Percentiles rank a stretch among this genome's conserved stretches.
Conservation (phyloP, 148 eudicot genomes). For the Fagopyrum esculentum region DNA sequence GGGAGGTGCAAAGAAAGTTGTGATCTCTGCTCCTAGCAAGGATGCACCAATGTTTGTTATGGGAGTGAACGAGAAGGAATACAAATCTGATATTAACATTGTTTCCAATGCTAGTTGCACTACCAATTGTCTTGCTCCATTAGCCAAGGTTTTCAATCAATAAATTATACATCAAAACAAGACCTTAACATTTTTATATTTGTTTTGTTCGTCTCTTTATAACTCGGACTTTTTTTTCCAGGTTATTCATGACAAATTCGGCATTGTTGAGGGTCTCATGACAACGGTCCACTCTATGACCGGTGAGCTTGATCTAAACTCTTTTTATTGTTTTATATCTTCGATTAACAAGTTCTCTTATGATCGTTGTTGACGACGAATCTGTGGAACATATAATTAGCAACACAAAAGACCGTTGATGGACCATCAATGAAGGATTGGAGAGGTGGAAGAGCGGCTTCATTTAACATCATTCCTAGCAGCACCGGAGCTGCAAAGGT, state of each 20-base stretch:
- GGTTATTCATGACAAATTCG: constrained; percentile 54
- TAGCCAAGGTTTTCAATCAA: constrained; percentile 36
- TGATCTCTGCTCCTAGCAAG: constrained; percentile 64
- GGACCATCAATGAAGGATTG: constrained; percentile 72
- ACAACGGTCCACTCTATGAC: constrained; percentile 69
- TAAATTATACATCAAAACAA: no score
- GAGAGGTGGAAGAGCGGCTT: constrained; percentile 81
- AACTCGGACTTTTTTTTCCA: no score
- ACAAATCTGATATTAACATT: constrained; percentile 46
- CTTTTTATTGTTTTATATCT: not conserved
- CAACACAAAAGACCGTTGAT: constrained; percentile 52
- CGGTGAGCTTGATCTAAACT: constrained; percentile 24
- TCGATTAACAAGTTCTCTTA: not conserved
- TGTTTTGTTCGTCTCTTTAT: no score
- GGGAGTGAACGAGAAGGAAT: constrained; percentile 74
- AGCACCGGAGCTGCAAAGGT: constrained; percentile 87
- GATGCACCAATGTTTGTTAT: constrained; percentile 77
- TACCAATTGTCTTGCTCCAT: constrained; percentile 76
- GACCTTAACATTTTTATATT: no score
- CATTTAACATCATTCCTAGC: constrained; percentile 74
- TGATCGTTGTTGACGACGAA: no score
- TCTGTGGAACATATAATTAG: constrained; percentile 8
- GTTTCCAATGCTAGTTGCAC: constrained; percentile 82
- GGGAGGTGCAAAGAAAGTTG: constrained; percentile 75
- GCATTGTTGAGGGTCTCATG: constrained; percentile 76